phyloP scores from a whole-genome alignment of 345 rosid species.

The Boechera divaricarpa region DNA sequence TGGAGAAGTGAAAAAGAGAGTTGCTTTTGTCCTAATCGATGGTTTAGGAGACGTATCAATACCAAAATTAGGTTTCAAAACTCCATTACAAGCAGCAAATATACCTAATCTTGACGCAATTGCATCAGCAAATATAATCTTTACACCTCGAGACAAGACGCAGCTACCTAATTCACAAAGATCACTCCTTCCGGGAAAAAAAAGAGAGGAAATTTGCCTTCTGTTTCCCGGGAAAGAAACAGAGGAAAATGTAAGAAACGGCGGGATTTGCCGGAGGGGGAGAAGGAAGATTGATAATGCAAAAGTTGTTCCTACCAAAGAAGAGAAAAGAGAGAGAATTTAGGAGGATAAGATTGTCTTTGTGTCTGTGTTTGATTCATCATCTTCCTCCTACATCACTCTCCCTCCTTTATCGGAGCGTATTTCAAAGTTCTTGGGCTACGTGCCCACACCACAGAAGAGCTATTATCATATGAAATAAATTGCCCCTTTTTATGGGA shows the following conservation, averaged over 20 bases:
- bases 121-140: background rate
- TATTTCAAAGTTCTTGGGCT: constrained; percentile 38
- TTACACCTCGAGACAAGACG: constrained; percentile 22
- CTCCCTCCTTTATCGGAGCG: constrained; percentile 41
- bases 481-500: background rate
- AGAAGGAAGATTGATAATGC: background rate
- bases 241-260: constrained; percentile 35
- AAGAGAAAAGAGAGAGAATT: constrained; percentile 3
- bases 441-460: constrained; percentile 26
- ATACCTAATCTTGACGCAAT: no score
- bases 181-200: constrained; percentile 27
- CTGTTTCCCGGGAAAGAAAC: constrained; percentile 40
- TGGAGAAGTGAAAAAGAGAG: no score
- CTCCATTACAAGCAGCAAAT: no score
- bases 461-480: background rate
- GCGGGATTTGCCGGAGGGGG: constrained; percentile 27
- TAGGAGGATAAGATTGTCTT: constrained; percentile 18
- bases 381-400: constrained; percentile 32
- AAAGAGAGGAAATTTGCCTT: constrained; percentile 11
- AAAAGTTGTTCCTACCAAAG: background rate
- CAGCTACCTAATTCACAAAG: constrained; percentile 33
- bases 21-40: no score
- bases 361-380: constrained; percentile 25
- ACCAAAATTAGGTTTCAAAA: no score
- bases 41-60: no score